Evolutionary conservation across 805 yeast species (phyloP).

Genomic region (Scheffersomyces ergatensis): DNA sequence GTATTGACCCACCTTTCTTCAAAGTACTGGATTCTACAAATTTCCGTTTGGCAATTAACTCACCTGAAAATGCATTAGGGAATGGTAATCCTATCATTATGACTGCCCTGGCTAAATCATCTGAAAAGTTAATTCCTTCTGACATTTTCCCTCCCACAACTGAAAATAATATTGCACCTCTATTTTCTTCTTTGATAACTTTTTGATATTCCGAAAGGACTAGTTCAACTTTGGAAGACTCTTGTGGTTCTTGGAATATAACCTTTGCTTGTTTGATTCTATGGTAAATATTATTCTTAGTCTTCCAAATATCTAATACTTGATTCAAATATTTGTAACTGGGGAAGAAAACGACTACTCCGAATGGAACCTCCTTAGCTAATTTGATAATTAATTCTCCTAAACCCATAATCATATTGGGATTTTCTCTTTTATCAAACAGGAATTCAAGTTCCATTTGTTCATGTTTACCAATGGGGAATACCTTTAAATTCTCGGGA

Average conservation of each 20-base stretch:
- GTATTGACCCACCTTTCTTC: conserved; percentile 43
- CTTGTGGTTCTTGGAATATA: conserved; percentile 56
- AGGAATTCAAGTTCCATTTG: conserved; percentile 56
- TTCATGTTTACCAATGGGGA: conserved; percentile 38
- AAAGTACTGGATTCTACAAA: conserved; percentile 57
- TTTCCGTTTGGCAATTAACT: conserved; percentile 66
- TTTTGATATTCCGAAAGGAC: conserved; percentile 51
- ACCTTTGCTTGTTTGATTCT: conserved; percentile 39
- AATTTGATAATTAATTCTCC: conserved; percentile 50
- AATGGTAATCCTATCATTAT: conserved; percentile 86
- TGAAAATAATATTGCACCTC: conserved; percentile 71
- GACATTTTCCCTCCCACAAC: conserved; percentile 93
- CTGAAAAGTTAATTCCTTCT: conserved; percentile 91
- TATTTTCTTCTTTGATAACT: conserved; percentile 25
- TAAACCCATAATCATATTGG: conserved; percentile 43
- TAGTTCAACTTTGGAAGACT: conserved; percentile 39
- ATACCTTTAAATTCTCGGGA: conserved; percentile 58
- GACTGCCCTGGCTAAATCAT: conserved; percentile 83
- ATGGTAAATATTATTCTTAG: conserved; percentile 21
- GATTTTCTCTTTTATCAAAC: conserved; percentile 56
- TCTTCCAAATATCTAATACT: conserved; percentile 55
- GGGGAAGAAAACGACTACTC: conserved; percentile 80
- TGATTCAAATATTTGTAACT: conserved; percentile 70
- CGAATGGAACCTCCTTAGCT: conserved; percentile 54
- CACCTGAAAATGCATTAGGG: conserved; percentile 83